A percentile compares a stretch with the other conserved stretches of the same genome.
These are phyloP conservation scores for Fusarium humuli DNA, from an alignment of 2,329 filamentous ascomycete genomes.

Conservation along the genomic window DNA sequence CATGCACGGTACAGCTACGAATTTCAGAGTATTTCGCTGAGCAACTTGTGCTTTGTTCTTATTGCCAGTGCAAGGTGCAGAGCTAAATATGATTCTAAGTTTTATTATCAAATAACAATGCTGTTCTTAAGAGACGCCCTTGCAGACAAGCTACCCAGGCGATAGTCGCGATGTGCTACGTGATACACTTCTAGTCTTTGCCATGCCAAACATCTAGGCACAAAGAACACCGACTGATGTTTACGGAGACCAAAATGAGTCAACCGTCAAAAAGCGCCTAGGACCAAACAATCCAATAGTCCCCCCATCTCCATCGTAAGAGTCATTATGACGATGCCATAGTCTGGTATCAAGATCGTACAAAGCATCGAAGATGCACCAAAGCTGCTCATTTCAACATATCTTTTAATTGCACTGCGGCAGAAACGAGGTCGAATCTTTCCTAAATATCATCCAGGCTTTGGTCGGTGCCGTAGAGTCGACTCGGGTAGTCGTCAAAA, in stretches of 20 bases:
- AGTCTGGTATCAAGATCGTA: slow-evolving; percentile 49
- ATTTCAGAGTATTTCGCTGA: not conserved
- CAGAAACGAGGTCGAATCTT: slow-evolving; percentile 8
- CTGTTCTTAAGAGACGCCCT: not conserved
- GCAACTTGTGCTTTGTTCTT: not conserved
- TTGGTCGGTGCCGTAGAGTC: not conserved
- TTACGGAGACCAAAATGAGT: slow-evolving; percentile 26
- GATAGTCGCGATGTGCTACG: not conserved
- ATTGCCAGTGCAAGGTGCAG: not conserved
- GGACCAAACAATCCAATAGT: slow-evolving; percentile 28
- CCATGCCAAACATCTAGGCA: not conserved
- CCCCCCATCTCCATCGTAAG: slow-evolving; percentile 41
- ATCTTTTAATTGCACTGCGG: slow-evolving; percentile 2
- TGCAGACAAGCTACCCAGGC: not conserved
- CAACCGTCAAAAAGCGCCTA: slow-evolving; percentile 38
- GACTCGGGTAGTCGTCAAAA: not conserved
- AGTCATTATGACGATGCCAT: slow-evolving; percentile 44
- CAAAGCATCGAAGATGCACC: slow-evolving; percentile 40
- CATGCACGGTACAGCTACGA: not conserved
- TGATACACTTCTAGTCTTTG: not conserved
- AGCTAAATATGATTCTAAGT: not conserved
- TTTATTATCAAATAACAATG: not conserved
- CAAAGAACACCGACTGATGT: slow-evolving; percentile 32
- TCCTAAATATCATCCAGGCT: slow-evolving; percentile 6
- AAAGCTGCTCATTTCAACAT: slow-evolving; percentile 7